phyloP scores from a whole-genome alignment of 805 yeast genomes.

The Starmerella apis region DNA sequence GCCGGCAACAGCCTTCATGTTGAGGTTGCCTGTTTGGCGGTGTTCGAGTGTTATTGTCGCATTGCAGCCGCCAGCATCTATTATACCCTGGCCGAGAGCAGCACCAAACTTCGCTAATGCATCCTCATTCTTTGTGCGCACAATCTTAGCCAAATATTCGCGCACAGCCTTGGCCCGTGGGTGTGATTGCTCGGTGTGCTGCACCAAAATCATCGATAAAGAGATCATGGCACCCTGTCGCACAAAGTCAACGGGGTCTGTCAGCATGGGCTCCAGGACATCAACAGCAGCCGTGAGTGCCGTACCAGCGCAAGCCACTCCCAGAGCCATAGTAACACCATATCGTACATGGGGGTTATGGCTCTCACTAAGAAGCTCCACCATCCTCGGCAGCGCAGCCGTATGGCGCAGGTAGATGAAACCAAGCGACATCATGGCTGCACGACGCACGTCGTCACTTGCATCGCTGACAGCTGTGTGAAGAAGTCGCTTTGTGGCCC shows the following conservation, averaged over 20 bases:
- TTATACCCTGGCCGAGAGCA: constrained; percentile 89
- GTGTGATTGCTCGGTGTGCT: constrained; percentile 67
- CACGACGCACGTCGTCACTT: constrained; percentile 91
- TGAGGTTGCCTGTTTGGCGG: constrained; percentile 76
- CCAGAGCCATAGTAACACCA: constrained; percentile 95
- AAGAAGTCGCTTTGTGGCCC: constrained; percentile 72
- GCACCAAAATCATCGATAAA: constrained; percentile 77
- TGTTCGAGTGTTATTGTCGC: constrained; percentile 89
- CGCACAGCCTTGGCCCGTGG: constrained; percentile 73
- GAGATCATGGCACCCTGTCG: constrained; percentile 97
- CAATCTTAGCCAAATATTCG: constrained; percentile 62
- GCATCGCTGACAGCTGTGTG: constrained; percentile 96
- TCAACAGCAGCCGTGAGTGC: constrained; percentile 81
- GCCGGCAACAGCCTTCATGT: constrained; percentile 86
- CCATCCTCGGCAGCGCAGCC: constrained; percentile 89
- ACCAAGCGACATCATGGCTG: constrained; percentile 84
- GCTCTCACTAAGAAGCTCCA: constrained; percentile 81
- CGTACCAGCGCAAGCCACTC: constrained; percentile 94
- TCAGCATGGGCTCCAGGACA: constrained; percentile 81
- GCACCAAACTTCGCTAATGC: constrained; percentile 97
- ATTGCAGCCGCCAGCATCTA: constrained; percentile 97
- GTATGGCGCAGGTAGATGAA: constrained; percentile 83
- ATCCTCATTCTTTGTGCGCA: constrained; percentile 84
- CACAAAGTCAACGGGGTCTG: constrained; percentile 92
- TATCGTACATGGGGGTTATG: constrained; percentile 97